These are phyloP conservation scores for Phytophthora fragariae DNA, from an alignment of 352 stramenopile species.

Conservation along the genomic window DNA sequence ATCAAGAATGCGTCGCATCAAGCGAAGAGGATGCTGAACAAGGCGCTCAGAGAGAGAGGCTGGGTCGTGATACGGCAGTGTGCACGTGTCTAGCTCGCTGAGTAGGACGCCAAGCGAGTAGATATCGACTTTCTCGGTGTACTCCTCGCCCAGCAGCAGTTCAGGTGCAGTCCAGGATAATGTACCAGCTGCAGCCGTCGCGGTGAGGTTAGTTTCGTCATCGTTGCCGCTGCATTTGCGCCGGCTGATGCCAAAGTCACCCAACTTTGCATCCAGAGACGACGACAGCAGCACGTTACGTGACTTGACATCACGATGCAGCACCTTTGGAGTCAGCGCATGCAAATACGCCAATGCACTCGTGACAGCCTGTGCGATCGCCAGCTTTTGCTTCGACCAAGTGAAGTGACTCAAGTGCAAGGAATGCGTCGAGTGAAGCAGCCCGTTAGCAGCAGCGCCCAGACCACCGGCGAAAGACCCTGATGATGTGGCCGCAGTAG, in stretches of 20 bases:
- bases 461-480: slow-evolving; percentile 25
- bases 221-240: slow-evolving; percentile 57
- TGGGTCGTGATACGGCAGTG: slow-evolving; percentile 70
- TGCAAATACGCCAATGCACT: slow-evolving; percentile 86
- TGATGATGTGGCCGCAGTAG: slow-evolving; percentile 20
- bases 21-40: slow-evolving; percentile 58
- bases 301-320: slow-evolving; percentile 91
- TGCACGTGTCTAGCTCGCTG: slow-evolving; percentile 76
- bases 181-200: slow-evolving; percentile 58
- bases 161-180: slow-evolving; percentile 76
- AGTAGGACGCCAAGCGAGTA: slow-evolving; percentile 84
- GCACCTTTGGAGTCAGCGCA: slow-evolving; percentile 69
- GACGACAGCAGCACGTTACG: slow-evolving; percentile 83
- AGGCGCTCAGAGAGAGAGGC: slow-evolving; percentile 50
- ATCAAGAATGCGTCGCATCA: slow-evolving; percentile 71
- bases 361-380: slow-evolving; percentile 62
- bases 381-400: slow-evolving; percentile 62
- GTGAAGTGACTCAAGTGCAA: slow-evolving; percentile 44
- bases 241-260: slow-evolving; percentile 64
- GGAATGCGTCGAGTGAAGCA: slow-evolving; percentile 27
- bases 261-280: slow-evolving; percentile 60
- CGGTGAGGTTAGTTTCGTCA: slow-evolving; percentile 54
- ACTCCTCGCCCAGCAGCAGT: slow-evolving; percentile 69
- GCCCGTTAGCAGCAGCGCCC: slow-evolving; percentile 15
- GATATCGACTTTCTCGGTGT: slow-evolving; percentile 80